Conservation (phyloP, 768 basidiomycete species). For the Cantharellus cinnabarinus region DNA sequence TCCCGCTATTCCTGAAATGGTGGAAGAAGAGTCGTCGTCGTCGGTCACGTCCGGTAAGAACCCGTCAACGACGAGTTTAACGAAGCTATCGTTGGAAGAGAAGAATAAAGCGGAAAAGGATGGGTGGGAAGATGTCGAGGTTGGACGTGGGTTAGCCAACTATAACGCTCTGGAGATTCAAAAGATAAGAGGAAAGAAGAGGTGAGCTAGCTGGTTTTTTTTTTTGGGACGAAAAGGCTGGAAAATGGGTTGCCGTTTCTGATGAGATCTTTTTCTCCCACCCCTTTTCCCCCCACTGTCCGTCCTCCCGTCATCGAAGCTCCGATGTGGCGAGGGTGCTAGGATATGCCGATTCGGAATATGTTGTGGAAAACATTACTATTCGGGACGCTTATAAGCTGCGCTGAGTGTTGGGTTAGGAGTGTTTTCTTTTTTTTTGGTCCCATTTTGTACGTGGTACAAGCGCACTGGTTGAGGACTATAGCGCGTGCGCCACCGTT, state of each 20-base stretch:
- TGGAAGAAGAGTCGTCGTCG: neutral
- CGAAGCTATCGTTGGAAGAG: neutral
- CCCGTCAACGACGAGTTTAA: neutral
- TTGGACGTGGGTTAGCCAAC: conserved; percentile 85
- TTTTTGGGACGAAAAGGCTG: neutral
- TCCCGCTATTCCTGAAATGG: neutral
- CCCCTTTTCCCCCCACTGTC: neutral
- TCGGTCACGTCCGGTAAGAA: neutral
- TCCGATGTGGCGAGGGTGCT: conserved; percentile 59
- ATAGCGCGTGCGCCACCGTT: too few species aligned
- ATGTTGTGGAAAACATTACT: conserved; percentile 90
- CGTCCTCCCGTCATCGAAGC: conserved; percentile 22
- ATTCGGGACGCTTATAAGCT: conserved; percentile 18
- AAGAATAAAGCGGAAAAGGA: conserved; percentile 17
- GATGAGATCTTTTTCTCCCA: conserved; percentile 3
- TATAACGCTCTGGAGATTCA: conserved; percentile 88
- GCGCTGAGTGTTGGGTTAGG: too few species aligned
- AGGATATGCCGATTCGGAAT: conserved; percentile 90
- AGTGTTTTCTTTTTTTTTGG: too few species aligned
- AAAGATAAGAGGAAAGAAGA: conserved; percentile 74
- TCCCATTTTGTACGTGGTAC: too few species aligned
- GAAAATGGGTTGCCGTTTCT: neutral
- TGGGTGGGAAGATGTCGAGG: conserved; percentile 61
- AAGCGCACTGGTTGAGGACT: too few species aligned
- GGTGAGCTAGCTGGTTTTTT: conserved; percentile 31